Conservation (phyloP, 2,329 filamentous ascomycete species). For the Fusarium floridanum region DNA sequence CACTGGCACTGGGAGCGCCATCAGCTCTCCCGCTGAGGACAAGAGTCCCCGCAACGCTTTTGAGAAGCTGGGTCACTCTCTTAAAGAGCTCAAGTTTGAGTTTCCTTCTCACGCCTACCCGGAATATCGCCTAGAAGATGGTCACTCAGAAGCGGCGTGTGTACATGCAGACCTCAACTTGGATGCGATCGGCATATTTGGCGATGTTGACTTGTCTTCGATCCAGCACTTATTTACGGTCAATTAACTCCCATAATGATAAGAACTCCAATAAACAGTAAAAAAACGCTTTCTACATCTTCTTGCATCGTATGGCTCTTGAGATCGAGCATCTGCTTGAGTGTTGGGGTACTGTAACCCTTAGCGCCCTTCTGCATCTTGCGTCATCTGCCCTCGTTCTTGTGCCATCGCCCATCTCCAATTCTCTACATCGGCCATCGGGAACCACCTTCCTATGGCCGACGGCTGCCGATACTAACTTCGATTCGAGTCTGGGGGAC, state of each 20-base stretch:
- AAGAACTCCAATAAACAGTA: accelerated
- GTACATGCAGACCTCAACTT: background rate
- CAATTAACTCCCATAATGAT: background rate
- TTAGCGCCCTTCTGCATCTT: background rate
- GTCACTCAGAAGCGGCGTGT: background rate
- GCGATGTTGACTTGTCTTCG: background rate
- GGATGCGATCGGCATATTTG: background rate
- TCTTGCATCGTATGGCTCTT: background rate
- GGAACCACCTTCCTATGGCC: background rate
- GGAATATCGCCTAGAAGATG: background rate
- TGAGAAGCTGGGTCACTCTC: background rate
- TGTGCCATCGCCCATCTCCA: background rate
- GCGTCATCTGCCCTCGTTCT: background rate
- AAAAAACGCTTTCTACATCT: accelerated
- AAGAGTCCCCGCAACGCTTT: background rate
- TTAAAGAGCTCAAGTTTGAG: background rate
- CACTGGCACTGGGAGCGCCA: background rate
- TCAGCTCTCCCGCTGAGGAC: background rate
- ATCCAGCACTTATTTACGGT: background rate
- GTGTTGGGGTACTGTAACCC: background rate
- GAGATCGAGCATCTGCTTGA: background rate
- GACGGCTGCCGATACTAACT: background rate
- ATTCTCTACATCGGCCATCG: background rate
- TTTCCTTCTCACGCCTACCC: background rate
- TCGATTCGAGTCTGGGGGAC: background rate